A percentile compares a stretch with the other conserved stretches of the same genome.
phyloP scores from a whole-genome alignment of 306 rosid species.

The Styphnolobium japonicum region DNA sequence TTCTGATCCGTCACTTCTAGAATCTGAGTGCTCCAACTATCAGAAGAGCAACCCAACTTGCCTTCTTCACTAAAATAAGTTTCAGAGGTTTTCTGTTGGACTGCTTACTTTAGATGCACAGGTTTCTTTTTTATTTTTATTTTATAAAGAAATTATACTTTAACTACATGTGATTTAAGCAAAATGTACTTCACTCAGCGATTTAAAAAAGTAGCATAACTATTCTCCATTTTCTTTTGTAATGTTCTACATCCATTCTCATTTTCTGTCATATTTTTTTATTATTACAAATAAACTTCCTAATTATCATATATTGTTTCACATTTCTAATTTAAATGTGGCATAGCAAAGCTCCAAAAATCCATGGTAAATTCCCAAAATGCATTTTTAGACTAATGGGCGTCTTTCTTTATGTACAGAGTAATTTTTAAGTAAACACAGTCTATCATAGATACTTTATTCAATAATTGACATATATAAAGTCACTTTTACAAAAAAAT shows the following conservation, averaged over 20 bases:
- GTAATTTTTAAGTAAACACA: too few species aligned
- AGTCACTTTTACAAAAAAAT: too few species aligned
- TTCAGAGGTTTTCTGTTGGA: not conserved
- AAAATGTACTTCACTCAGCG: too few species aligned
- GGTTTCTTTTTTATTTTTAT: too few species aligned
- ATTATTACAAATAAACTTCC: too few species aligned
- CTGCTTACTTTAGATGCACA: not conserved
- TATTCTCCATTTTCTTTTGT: too few species aligned
- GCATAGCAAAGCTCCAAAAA: not conserved
- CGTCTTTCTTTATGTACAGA: too few species aligned
- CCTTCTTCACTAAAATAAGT: not conserved
- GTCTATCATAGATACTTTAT: too few species aligned
- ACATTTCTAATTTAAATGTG: not conserved
- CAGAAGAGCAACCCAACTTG: slow-evolving; percentile 27
- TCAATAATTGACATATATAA: too few species aligned
- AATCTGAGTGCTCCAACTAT: slow-evolving; percentile 36
- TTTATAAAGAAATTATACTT: too few species aligned
- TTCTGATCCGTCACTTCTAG: slow-evolving; percentile 20
- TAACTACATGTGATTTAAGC: too few species aligned
- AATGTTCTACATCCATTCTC: not conserved
- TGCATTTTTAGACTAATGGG: not conserved
- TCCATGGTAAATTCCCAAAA: not conserved
- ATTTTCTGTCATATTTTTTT: not conserved
- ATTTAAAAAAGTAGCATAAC: too few species aligned
- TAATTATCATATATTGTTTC: not conserved